Evolutionary conservation across 2,329 filamentous ascomycete species (phyloP).

Genomic region (Colletotrichum sp.): DNA sequence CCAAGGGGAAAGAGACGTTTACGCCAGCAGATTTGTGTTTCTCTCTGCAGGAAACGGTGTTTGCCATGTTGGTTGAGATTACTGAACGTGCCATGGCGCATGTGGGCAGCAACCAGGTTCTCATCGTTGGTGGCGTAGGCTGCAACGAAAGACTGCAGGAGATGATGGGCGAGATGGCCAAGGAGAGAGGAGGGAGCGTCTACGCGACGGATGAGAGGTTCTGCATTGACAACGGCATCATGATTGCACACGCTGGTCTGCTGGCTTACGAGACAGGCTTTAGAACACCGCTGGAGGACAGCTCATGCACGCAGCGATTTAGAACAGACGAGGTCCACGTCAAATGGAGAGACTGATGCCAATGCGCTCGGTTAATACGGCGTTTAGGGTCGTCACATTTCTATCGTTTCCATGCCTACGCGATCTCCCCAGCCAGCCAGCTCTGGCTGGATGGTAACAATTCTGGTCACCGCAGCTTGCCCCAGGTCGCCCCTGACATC

Average conservation of each 20-base stretch:
- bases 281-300: slow-evolving; percentile 77
- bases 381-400: background rate
- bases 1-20: slow-evolving; percentile 60
- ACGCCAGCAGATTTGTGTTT: slow-evolving; percentile 91
- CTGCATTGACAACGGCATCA: slow-evolving; percentile 99
- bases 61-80: slow-evolving; percentile 97
- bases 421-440: background rate
- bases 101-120: slow-evolving; percentile 86
- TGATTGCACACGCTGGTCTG: slow-evolving; percentile 97
- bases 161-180: slow-evolving; percentile 98
- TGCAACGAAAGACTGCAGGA: slow-evolving; percentile 94
- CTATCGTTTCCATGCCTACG: background rate
- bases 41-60: slow-evolving; percentile 93
- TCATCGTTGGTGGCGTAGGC: slow-evolving; percentile 95
- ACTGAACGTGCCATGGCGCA: slow-evolving; percentile 99
- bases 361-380: background rate
- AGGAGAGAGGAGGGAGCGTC: slow-evolving; percentile 85
- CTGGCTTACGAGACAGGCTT: slow-evolving; percentile 85
- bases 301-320: slow-evolving; percentile 84
- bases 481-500: background rate
- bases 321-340: slow-evolving; percentile 83
- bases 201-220: slow-evolving; percentile 97
- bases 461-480: background rate
- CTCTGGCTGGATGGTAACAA: background rate
- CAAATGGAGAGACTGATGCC: slow-evolving; percentile 72